A percentile compares a stretch with the other conserved stretches of the same genome.
Conservation (phyloP, 345 rosid genomes). For the Citrus medica region DNA sequence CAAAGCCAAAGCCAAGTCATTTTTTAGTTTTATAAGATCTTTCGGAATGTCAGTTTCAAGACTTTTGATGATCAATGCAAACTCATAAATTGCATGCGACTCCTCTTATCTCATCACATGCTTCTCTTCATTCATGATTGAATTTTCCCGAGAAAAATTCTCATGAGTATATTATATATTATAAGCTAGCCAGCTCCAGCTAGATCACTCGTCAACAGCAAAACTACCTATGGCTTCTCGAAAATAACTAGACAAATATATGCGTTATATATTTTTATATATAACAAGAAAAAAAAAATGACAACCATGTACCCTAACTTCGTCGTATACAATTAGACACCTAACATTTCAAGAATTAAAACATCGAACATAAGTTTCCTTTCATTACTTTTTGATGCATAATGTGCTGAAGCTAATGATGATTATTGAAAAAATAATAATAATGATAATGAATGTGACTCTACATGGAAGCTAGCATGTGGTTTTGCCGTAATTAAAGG, state of each 20-base stretch:
- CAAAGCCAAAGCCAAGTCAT: not conserved
- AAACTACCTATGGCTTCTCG: constrained; percentile 19
- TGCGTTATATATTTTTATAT: too few relatives aligned
- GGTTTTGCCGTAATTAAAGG: not conserved
- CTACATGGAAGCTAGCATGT: not conserved
- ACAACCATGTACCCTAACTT: too few relatives aligned
- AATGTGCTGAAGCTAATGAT: too few relatives aligned
- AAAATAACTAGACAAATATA: constrained; percentile 4
- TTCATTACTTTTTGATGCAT: not conserved
- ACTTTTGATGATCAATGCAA: not conserved
- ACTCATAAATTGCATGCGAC: not conserved
- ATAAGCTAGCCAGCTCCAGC: not conserved
- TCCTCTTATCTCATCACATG: constrained; percentile 19
- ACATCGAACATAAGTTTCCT: not conserved
- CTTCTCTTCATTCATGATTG: not conserved
- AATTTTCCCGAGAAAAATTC: constrained; percentile 1
- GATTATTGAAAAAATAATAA: too few relatives aligned
- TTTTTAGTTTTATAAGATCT: constrained; percentile 1
- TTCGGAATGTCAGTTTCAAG: not conserved
- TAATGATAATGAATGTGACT: too few relatives aligned
- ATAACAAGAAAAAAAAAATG: too few relatives aligned
- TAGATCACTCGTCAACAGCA: not conserved
- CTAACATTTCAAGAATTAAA: not conserved
- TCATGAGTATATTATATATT: not conserved
- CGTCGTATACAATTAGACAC: not conserved